Base-by-base conservation (phyloP, 352 stramenopile genomes). In the Phytophthora pistaciae region DNA sequence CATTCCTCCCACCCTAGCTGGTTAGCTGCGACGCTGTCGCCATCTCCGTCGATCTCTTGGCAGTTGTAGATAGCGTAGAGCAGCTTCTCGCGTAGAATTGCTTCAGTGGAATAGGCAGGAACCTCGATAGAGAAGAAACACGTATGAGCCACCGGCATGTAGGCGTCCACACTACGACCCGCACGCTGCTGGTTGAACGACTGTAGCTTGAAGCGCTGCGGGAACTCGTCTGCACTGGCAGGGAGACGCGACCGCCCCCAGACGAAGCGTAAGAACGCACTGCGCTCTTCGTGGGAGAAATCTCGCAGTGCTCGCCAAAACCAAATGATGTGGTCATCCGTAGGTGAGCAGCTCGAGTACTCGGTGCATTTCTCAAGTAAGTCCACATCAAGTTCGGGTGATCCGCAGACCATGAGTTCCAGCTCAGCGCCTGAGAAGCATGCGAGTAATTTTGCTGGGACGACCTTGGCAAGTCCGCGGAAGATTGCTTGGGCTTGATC, bases 121-220 rank as follows among this genome's bases (percentile, higher is more conserved):
- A 99, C 70, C 33, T 97, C 96, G 33, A 99, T 82, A 6, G 93
- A 97, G 75, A 99, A 99, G 83, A 99, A 99, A 75, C 98, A 99
- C n/a, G 98, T 99, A 69, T 98, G 98, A 25, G 97, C 93, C 66
- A 98, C 97, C 7, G 97, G 98, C 44, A 99, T 82, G 69, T 98
- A 98, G 16, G 78, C 80, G 63, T 98, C 91, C 58, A 82, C 60
- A 48, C 66, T 74, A 54, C 71, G 60, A 66, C 66, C 66, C 44
- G 74, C 67, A 23, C 76, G 73, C 60, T 84, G 77, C 36, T 91
- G 95, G 62, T 81, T 90, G 67, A 94, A 97, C 21, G 81, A 96
- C 63, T 96, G 94, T 25, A 98, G 76, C 77, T 98, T 98, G 77
- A 98, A 98, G 14, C 83, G 76, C 69, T 98, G 95, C 44, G 91